Evolutionary conservation across 108 stramenopile genomes (phyloP), one percentile per base, ranked within the genome.

Genomic region (Cylindrotheca closterium): DNA sequence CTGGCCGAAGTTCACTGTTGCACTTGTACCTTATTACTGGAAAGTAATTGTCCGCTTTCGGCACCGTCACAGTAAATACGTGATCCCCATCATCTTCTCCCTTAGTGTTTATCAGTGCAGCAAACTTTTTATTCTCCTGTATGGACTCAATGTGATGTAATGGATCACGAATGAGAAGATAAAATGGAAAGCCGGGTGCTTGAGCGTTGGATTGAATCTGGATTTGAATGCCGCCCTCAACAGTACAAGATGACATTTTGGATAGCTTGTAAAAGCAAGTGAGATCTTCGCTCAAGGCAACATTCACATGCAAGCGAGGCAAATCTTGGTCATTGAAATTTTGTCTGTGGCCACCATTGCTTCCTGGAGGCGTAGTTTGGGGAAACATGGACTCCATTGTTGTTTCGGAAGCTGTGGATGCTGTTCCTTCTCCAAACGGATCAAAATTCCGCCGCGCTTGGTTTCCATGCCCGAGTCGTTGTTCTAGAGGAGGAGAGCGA

Each of bases 11-110:
- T 23, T 83, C 76, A 33, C 33, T 60, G 19, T 63, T 63, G 70
- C 92, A 93, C 55, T 91, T 90, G 65, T 93, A 93, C 51, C 84
- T 66, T 48, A 93, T 71, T 3, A 93, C 80, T 1, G 92, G 92
- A 58, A 87, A 87, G 60, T 89, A 93, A 46, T 81, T 81, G 15
- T 88, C 83, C 30, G 78, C 78, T 47, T 80, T 80, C 5, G 92
- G 92, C 1, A 90, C 73, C 8, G 79, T 75, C 12, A 94, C 67
- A 1, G 76, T 75, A 56, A 79, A 88, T 45, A 69, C 76, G 30
- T 74, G 54, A 29, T 80, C 76, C 10, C 70, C 58, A 31, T 68
- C 53, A 15, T 54, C 23, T 18, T 49, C 31, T 22, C 53, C 30
- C 4, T 47, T 29, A n/a, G 52, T 45, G 21, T 67, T 23, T 8